Evolutionary conservation across 1,284 basidiomycete genomes (phyloP).

Genomic region (Leccinum pachyderme): DNA sequence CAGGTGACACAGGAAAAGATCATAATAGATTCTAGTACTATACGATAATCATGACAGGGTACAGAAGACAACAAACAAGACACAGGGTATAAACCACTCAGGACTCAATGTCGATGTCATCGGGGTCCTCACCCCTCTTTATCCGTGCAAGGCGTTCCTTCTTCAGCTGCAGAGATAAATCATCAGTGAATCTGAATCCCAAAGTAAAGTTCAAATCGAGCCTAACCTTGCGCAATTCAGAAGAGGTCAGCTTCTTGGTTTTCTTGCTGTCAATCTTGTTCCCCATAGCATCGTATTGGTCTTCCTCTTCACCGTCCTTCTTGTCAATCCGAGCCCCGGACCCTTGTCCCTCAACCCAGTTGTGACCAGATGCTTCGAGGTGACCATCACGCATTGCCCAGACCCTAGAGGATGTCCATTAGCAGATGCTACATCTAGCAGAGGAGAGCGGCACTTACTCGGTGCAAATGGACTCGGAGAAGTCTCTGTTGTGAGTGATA

Average conservation of each 20-base stretch:
- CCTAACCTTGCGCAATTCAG: slow-evolving; percentile 73
- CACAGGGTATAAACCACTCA: slow-evolving; percentile 30
- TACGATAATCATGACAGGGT: slow-evolving; percentile 16
- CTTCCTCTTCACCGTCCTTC: slow-evolving; percentile 83
- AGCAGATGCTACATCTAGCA: slow-evolving; percentile 11
- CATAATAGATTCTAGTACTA: slow-evolving; percentile 14
- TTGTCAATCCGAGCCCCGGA: slow-evolving; percentile 90
- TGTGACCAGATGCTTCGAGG: slow-evolving; percentile 94
- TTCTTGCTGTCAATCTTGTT: slow-evolving; percentile 91
- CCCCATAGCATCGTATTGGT: slow-evolving; percentile 90
- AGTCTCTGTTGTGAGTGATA: slow-evolving; percentile 97
- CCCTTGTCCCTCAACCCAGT: slow-evolving; percentile 98
- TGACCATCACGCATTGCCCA: slow-evolving; percentile 95
- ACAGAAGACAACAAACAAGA: slow-evolving; percentile 25
- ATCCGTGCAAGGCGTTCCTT: slow-evolving; percentile 93
- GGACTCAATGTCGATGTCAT: slow-evolving; percentile 72
- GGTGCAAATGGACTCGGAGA: slow-evolving; percentile 92
- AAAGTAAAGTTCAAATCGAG: background rate
- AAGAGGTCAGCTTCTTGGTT: slow-evolving; percentile 78
- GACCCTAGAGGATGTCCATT: slow-evolving; percentile 45
- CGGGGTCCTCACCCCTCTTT: slow-evolving; percentile 78
- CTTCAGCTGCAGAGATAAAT: slow-evolving; percentile 52
- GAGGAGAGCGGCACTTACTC: slow-evolving; percentile 46
- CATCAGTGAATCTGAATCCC: slow-evolving; percentile 23
- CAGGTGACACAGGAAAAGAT: background rate